Evolutionary conservation across 2,329 filamentous ascomycete genomes (phyloP).

Genomic region (Ceratocystiopsis minuta): DNA sequence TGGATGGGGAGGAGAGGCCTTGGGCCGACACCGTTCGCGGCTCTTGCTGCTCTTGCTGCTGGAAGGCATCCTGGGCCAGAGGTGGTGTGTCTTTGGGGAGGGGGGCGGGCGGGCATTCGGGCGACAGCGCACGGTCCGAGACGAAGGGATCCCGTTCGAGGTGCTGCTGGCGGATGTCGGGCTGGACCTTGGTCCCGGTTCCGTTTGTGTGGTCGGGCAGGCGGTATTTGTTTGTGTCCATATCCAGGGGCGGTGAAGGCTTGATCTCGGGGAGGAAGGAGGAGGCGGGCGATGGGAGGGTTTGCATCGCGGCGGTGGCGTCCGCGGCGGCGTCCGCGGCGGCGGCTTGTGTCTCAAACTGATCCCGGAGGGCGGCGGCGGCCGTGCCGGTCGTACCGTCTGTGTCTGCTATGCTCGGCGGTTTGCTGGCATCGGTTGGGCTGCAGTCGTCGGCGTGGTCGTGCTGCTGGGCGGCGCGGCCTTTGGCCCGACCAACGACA

Average conservation of each 20-base stretch:
- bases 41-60: neutral
- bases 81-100: constrained; percentile 36
- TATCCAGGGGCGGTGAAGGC: constrained; percentile 32
- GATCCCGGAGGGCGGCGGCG: too few relatives aligned
- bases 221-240: constrained; percentile 59
- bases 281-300: constrained; percentile 14
- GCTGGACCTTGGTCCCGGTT: constrained; percentile 46
- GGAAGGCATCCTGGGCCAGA: constrained; percentile 7
- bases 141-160: constrained; percentile 25
- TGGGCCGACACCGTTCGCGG: neutral
- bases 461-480: constrained; percentile 1
- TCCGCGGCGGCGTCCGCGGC: too few relatives aligned
- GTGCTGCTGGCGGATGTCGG: constrained; percentile 38
- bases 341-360: too few relatives aligned
- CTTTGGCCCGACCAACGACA: constrained; percentile 12
- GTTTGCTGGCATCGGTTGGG: too few relatives aligned
- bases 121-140: neutral
- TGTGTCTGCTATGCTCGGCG: too few relatives aligned
- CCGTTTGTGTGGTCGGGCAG: constrained; percentile 52
- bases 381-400: too few relatives aligned
- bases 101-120: constrained; percentile 22
- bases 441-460: too few relatives aligned
- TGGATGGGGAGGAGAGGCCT: constrained; percentile 7
- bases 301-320: too few relatives aligned
- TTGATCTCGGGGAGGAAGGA: constrained; percentile 32